These are phyloP conservation scores for Trypanosoma vivax DNA, from an alignment of 208 protist species.

Conservation along the genomic window DNA sequence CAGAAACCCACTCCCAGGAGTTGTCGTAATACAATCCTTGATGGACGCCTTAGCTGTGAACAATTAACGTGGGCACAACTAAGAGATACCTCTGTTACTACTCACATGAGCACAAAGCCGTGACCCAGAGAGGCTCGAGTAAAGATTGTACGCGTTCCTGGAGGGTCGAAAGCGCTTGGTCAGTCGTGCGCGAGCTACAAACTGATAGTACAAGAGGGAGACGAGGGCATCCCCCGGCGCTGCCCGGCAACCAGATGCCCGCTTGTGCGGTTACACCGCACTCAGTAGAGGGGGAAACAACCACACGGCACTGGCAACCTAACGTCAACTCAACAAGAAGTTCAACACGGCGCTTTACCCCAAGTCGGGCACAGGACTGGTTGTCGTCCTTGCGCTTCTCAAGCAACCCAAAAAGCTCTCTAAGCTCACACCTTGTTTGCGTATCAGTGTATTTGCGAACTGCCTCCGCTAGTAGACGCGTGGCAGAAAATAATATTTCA, in stretches of 20 bases:
- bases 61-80: background rate
- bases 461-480: slow-evolving; percentile 13
- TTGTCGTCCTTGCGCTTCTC: slow-evolving; percentile 3
- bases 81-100: background rate
- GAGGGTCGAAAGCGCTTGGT: slow-evolving; percentile 1
- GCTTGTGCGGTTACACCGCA: slow-evolving; percentile 6
- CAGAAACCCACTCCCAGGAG: too few relatives aligned
- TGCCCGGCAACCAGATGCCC: slow-evolving; percentile 18
- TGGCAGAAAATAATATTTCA: slow-evolving; percentile 14
- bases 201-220: slow-evolving; percentile 12
- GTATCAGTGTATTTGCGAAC: slow-evolving; percentile 8
- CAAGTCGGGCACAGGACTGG: slow-evolving; percentile 10
- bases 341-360: slow-evolving; percentile 19
- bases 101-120: background rate
- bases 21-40: too few relatives aligned
- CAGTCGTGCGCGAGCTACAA: slow-evolving; percentile 7
- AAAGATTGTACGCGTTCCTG: background rate
- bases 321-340: slow-evolving; percentile 14
- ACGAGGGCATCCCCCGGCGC: background rate
- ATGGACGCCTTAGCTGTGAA: too few relatives aligned
- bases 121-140: slow-evolving; percentile 17
- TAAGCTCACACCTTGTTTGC: slow-evolving; percentile 8
- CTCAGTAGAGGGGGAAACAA: slow-evolving; percentile 1
- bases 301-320: slow-evolving; percentile 23
- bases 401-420: slow-evolving; percentile 8